phyloP scores from a whole-genome alignment of 1,284 basidiomycete genomes.

The Tylopilus sp. region DNA sequence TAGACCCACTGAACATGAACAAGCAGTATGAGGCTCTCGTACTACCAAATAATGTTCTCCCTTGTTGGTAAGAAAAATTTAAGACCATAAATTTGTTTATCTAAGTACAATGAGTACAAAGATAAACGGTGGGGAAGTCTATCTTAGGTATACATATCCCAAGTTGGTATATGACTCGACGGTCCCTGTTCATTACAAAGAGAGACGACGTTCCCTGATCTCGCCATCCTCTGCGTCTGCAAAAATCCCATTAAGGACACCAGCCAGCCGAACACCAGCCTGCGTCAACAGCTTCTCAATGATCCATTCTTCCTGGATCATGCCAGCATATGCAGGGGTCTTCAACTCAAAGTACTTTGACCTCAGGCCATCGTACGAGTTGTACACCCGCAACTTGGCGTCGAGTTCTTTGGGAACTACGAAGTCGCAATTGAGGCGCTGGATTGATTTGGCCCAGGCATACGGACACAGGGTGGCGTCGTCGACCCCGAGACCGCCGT shows the following conservation, averaged over 20 bases:
- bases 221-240: conserved; percentile 22
- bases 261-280: conserved; percentile 51
- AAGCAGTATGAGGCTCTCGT: too few relatives aligned
- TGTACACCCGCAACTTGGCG: conserved; percentile 7
- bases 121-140: too few relatives aligned
- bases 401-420: conserved; percentile 82
- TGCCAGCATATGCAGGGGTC: conserved; percentile 83
- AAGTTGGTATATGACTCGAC: too few relatives aligned
- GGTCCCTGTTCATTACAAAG: neutral
- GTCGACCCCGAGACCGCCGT: conserved; percentile 56
- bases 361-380: neutral
- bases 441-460: conserved; percentile 77
- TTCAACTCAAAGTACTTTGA: conserved; percentile 80
- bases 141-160: too few relatives aligned
- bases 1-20: too few relatives aligned
- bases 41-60: too few relatives aligned
- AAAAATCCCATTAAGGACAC: conserved; percentile 82
- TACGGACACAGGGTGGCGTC: conserved; percentile 81
- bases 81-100: too few relatives aligned
- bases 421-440: conserved; percentile 82
- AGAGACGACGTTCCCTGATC: neutral
- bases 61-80: too few relatives aligned
- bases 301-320: conserved; percentile 73
- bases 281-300: conserved; percentile 86
- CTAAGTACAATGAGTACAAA: too few relatives aligned